These are phyloP conservation scores for Fusarium oligoseptatum DNA, from an alignment of 2,329 filamentous ascomycete genomes.

Conservation along the genomic window DNA sequence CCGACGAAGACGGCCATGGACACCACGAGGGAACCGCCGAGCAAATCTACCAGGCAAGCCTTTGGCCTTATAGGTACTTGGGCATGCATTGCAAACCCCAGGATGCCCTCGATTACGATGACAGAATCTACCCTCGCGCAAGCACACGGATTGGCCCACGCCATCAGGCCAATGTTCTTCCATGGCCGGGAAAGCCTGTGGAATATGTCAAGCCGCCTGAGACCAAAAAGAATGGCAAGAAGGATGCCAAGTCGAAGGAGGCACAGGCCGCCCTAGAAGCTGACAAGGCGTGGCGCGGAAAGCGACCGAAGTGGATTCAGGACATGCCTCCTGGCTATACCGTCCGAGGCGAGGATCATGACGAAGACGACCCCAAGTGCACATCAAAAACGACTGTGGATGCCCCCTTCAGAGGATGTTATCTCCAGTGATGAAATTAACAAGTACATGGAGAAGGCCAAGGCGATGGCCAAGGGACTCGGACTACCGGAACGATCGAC, in stretches of 20 bases:
- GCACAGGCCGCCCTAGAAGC: conserved; percentile 83
- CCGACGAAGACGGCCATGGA: conserved; percentile 68
- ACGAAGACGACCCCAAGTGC: conserved; percentile 77
- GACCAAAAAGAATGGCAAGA: conserved; percentile 85
- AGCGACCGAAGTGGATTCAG: conserved; percentile 91
- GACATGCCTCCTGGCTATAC: conserved; percentile 92
- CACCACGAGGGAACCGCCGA: conserved; percentile 78
- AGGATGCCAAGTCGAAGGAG: conserved; percentile 85
- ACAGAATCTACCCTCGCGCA: conserved; percentile 95
- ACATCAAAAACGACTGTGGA: conserved; percentile 85
- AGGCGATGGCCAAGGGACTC: conserved; percentile 72
- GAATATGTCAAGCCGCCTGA: conserved; percentile 91
- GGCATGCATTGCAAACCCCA: conserved; percentile 96
- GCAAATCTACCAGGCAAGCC: conserved; percentile 90
- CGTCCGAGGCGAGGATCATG: conserved; percentile 82
- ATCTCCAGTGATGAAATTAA: conserved; percentile 72
- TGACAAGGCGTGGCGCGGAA: conserved; percentile 83
- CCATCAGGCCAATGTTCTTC: conserved; percentile 87
- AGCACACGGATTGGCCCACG: conserved; percentile 92
- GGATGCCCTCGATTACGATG: conserved; percentile 96
- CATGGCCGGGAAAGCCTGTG: conserved; percentile 91
- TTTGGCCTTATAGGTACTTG: conserved; percentile 97
- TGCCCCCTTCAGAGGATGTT: conserved; percentile 73
- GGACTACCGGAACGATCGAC: conserved; percentile 83
- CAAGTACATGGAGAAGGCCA: conserved; percentile 80